A percentile compares a stretch with the other conserved stretches of the same genome.
Conservation (phyloP, 1,284 basidiomycete species). For the Neonothopanus nambi region DNA sequence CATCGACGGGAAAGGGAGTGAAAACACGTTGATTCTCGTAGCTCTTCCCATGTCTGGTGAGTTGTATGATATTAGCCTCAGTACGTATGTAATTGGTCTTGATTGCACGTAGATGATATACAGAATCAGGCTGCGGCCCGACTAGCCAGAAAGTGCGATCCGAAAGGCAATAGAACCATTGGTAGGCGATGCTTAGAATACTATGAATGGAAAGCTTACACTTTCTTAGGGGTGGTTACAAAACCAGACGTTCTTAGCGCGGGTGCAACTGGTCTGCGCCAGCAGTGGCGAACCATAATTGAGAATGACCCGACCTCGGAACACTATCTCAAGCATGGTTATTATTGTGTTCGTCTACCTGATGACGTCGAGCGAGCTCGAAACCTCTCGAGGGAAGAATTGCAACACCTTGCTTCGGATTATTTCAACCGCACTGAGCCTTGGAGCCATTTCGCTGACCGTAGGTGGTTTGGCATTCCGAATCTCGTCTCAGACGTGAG, state of each 20-base stretch:
- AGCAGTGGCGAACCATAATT: constrained; percentile 54
- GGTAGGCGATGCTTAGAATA: constrained; percentile 36
- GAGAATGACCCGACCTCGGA: constrained; percentile 24
- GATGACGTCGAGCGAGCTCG: constrained; percentile 53
- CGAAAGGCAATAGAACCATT: constrained; percentile 55
- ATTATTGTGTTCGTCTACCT: constrained; percentile 68
- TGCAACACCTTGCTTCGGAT: constrained; percentile 38
- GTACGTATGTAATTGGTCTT: background rate
- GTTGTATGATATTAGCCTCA: constrained; percentile 9
- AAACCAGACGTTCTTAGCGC: constrained; percentile 58
- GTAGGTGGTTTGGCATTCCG: constrained; percentile 52
- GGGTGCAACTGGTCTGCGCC: constrained; percentile 43
- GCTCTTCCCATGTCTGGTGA: constrained; percentile 63
- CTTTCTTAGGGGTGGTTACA: constrained; percentile 54
- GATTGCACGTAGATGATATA: constrained; percentile 54
- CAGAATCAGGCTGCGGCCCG: constrained; percentile 60
- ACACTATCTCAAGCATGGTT: constrained; percentile 54
- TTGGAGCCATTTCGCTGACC: constrained; percentile 48
- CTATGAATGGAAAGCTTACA: background rate
- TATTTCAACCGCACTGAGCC: constrained; percentile 53
- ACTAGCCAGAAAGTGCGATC: constrained; percentile 54
- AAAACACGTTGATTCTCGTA: constrained; percentile 56
- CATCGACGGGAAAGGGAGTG: constrained; percentile 33
- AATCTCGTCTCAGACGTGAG: constrained; percentile 57
- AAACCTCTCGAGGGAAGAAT: constrained; percentile 35